Percentiles rank a stretch among this genome's conserved stretches.
Conservation (phyloP, 257 asterid genomes). For the Petrea volubilis region DNA sequence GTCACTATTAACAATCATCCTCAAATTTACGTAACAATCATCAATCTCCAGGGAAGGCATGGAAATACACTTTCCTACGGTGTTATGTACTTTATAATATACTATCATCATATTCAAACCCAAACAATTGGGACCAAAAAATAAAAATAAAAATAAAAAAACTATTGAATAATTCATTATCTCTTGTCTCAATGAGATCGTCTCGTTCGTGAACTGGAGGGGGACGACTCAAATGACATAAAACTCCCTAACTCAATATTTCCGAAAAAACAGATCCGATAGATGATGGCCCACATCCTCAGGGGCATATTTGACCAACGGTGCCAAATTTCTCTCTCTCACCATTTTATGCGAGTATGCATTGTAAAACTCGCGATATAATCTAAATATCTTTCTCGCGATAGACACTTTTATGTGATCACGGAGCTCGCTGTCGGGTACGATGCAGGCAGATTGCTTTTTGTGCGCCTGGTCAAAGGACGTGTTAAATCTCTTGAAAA, state of each 20-base stretch:
- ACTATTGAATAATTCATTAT: not conserved
- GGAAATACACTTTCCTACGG: not conserved
- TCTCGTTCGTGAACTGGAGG: constrained; percentile 25
- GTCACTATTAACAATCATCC: not conserved
- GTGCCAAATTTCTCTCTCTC: constrained; percentile 39
- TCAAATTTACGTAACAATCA: not conserved
- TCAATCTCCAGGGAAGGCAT: not conserved
- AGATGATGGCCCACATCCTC: constrained; percentile 61
- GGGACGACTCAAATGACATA: constrained; percentile 43
- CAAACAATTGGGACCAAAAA: not conserved
- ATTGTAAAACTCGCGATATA: constrained; percentile 60
- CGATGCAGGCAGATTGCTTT: constrained; percentile 56
- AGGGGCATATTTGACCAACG: constrained; percentile 63
- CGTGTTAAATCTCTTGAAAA: constrained; percentile 58
- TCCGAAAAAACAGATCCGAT: constrained; percentile 65
- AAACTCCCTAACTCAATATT: constrained; percentile 35
- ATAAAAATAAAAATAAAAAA: not conserved
- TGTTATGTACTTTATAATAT: not conserved
- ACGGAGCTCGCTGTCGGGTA: constrained; percentile 63
- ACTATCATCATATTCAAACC: not conserved
- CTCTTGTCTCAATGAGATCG: constrained; percentile 28
- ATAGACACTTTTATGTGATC: constrained; percentile 53
- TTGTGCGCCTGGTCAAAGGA: constrained; percentile 64
- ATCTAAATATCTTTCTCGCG: constrained; percentile 45
- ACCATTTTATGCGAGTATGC: constrained; percentile 30